phyloP scores from a whole-genome alignment of 371 early-diverging fungal species.

The Mortierella sp. region DNA sequence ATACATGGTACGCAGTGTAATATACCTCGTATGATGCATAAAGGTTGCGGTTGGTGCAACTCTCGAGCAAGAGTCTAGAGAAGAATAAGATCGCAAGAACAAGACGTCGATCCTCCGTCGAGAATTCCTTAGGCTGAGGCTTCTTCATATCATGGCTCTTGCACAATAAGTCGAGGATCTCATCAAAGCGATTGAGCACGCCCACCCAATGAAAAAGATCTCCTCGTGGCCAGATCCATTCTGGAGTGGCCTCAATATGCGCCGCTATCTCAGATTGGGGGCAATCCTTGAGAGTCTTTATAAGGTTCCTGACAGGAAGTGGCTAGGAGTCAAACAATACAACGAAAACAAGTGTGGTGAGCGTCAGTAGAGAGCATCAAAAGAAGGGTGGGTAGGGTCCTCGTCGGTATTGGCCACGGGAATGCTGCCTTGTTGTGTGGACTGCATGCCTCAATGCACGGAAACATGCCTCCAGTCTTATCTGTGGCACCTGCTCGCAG shows the following conservation, averaged over 20 bases:
- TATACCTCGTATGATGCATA: slow-evolving; percentile 93
- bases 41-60: slow-evolving; percentile 93
- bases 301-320: slow-evolving; percentile 64
- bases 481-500: too few relatives aligned
- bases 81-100: slow-evolving; percentile 80
- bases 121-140: slow-evolving; percentile 70
- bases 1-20: neutral
- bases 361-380: neutral
- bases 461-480: too few relatives aligned
- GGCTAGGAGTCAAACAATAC: slow-evolving; percentile 53
- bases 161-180: slow-evolving; percentile 75
- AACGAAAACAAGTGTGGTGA: neutral
- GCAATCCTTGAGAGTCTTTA: slow-evolving; percentile 63
- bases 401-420: too few relatives aligned
- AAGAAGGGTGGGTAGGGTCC: too few relatives aligned
- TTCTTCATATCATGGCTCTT: slow-evolving; percentile 70
- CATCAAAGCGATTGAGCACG: slow-evolving; percentile 93
- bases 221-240: slow-evolving; percentile 87
- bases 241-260: slow-evolving; percentile 58
- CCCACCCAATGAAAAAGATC: slow-evolving; percentile 96
- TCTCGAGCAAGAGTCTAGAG: slow-evolving; percentile 87
- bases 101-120: slow-evolving; percentile 60
- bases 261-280: slow-evolving; percentile 67
- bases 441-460: too few relatives aligned
- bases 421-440: too few relatives aligned